Evolutionary conservation across 164 flowering plant species (phyloP), one percentile per base, ranked within the genome.

Genomic region (Dillenia suffruticosa): DNA sequence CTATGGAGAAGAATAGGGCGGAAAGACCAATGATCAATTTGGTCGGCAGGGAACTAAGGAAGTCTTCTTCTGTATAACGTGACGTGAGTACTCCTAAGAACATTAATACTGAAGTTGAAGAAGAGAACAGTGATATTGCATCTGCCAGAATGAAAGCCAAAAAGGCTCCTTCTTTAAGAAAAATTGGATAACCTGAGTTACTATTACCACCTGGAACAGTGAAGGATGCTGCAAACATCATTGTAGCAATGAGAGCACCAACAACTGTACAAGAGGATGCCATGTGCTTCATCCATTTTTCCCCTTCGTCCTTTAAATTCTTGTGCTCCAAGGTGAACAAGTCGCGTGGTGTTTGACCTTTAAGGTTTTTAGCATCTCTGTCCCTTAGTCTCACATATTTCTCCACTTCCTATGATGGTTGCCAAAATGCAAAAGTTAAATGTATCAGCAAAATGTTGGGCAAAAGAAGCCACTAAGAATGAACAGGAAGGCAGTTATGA

Each of bases 391-490:
- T 68, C 17, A 71, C 72, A 10, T 69, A 14, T 0, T 64, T 65
- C 56, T 75, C 73, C 45, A 71, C 79, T 45, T 69, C 79, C 79
- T 75, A 54, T 6, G 10, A 44, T 19, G 22, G 22, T 19, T 19
- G 22, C 22, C 22, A 19, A 19, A 19, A 19, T 19, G 22, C 22
- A 19, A 19, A 19, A 19, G 22, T 19, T 19, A 19, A 19, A 19
- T 19, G 22, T 19, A 32, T 32, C 6, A 32, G 40, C 40, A 32
- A 32, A 32, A 6, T 26, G 5, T 26, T 26, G 5, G 3, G 6
- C 47, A 51, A 51, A 4, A 3, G 9, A 10, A 14, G 1, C n/a
- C n/a, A 11, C 1, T 4, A 51, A 13, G 44, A 22, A 19, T 19
- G 19, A 22, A 12, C 1, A 17, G 17, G 10, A 7, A 9, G 4